A percentile compares a stretch with the other conserved stretches of the same genome.
Evolutionary conservation across 306 rosid genomes (phyloP).

Genomic region (Abrus pulchellus): DNA sequence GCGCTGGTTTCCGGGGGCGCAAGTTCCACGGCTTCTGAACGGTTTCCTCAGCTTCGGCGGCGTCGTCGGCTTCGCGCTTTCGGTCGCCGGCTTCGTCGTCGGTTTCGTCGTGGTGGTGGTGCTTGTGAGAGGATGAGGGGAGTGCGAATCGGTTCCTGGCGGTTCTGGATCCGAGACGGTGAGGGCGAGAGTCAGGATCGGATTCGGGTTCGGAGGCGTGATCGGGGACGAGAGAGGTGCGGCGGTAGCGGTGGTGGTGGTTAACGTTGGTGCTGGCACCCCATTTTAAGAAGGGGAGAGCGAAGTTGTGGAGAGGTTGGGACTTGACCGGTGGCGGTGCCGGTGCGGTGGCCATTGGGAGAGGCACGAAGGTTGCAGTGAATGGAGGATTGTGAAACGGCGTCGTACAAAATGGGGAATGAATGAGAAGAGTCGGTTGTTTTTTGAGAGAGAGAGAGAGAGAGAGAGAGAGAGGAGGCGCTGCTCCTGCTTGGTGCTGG

Average conservation of each 20-base stretch:
- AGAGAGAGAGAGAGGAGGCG: not conserved
- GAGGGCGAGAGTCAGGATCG: constrained; percentile 52
- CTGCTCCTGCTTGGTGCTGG: not conserved
- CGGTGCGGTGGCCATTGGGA: constrained; percentile 79
- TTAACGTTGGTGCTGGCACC: constrained; percentile 67
- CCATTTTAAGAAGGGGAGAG: constrained; percentile 83
- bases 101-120: constrained; percentile 45
- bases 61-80: constrained; percentile 55
- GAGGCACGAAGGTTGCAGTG: not conserved
- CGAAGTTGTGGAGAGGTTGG: constrained; percentile 90
- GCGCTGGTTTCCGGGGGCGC: constrained; percentile 77
- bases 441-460: no score
- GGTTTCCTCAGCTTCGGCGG: constrained; percentile 47
- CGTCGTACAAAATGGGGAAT: not conserved
- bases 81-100: constrained; percentile 56
- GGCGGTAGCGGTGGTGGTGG: constrained; percentile 73
- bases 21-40: constrained; percentile 72
- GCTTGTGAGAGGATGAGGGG: constrained; percentile 54
- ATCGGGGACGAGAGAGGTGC: constrained; percentile 46
- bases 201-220: constrained; percentile 59
- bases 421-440: not conserved
- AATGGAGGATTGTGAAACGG: no score
- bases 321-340: constrained; percentile 67
- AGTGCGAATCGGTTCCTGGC: constrained; percentile 66
- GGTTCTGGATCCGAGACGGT: constrained; percentile 70